phyloP scores from a whole-genome alignment of 768 basidiomycete genomes.

The Collybiopsis luxurians region DNA sequence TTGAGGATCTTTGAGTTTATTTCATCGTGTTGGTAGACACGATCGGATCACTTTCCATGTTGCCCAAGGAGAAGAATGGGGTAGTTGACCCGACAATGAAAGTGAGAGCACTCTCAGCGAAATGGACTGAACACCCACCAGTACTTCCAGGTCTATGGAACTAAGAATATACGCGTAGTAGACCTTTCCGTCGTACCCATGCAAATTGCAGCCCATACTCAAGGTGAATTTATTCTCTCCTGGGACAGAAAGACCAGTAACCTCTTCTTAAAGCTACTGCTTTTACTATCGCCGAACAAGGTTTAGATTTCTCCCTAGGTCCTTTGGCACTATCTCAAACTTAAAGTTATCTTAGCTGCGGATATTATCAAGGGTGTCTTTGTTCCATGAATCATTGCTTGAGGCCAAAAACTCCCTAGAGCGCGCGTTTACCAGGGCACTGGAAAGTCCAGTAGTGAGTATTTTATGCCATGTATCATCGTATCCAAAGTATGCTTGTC shows the following conservation, averaged over 20 bases:
- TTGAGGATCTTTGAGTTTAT: slow-evolving; percentile 12
- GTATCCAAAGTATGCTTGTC: too few species aligned
- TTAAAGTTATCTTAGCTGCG: not conserved
- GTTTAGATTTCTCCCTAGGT: slow-evolving; percentile 17
- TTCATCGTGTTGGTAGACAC: slow-evolving; percentile 32
- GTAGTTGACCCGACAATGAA: slow-evolving; percentile 49
- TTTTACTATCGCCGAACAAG: slow-evolving; percentile 48
- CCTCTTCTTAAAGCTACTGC: slow-evolving; percentile 29
- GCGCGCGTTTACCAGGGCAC: too few species aligned
- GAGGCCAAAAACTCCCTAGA: too few species aligned
- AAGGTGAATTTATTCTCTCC: slow-evolving; percentile 27
- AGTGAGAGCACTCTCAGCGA: slow-evolving; percentile 18
- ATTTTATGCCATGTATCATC: too few species aligned
- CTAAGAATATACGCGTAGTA: slow-evolving; percentile 52
- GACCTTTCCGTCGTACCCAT: slow-evolving; percentile 55
- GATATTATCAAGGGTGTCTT: not conserved
- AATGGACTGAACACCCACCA: too few species aligned
- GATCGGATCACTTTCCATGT: slow-evolving; percentile 49
- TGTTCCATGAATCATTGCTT: not conserved
- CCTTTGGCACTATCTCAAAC: not conserved
- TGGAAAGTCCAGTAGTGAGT: too few species aligned
- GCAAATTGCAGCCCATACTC: slow-evolving; percentile 46
- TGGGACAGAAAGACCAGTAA: too few species aligned
- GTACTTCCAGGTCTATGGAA: slow-evolving; percentile 51
- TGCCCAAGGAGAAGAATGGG: slow-evolving; percentile 46